Percentiles rank a stretch among this genome's conserved stretches.
Evolutionary conservation across 176 grass and related monocot species (phyloP).

Genomic region (Pharus latifolius): DNA sequence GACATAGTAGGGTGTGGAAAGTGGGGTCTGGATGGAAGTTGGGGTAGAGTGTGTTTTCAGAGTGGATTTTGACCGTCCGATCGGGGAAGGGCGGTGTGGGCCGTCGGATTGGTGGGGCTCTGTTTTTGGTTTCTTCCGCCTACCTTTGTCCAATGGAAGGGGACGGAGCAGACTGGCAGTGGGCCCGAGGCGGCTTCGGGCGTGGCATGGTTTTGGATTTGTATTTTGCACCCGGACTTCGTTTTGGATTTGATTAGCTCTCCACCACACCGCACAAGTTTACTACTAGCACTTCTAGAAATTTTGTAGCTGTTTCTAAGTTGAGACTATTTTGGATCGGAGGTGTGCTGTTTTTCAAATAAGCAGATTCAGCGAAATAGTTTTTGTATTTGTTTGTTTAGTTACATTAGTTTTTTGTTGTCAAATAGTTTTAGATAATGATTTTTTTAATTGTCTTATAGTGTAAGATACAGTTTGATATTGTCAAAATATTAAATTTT

Average conservation of each 20-base stretch:
- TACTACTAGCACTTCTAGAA: no score
- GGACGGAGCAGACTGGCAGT: slow-evolving; percentile 17
- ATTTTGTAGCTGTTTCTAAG: no score
- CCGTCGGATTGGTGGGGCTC: slow-evolving; percentile 12
- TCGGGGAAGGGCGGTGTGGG: neutral
- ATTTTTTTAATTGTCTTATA: no score
- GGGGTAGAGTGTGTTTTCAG: neutral
- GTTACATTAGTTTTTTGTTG: no score
- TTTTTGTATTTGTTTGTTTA: no score
- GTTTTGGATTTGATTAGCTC: neutral
- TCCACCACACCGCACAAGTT: no score
- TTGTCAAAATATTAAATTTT: no score
- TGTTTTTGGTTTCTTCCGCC: neutral
- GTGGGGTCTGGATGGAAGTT: neutral
- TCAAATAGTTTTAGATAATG: no score
- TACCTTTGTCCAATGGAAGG: neutral
- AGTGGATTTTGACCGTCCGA: neutral
- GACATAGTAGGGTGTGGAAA: rapidly evolving
- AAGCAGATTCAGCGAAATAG: no score
- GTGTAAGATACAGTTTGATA: no score
- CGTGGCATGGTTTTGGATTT: neutral
- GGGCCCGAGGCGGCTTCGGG: slow-evolving; percentile 10
- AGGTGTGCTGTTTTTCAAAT: no score
- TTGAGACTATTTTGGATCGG: no score
- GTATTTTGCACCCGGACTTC: neutral